Evolutionary conservation across 2,329 filamentous ascomycete genomes (phyloP), one percentile per base, ranked within the genome.

Genomic region (Hortaea werneckii): DNA sequence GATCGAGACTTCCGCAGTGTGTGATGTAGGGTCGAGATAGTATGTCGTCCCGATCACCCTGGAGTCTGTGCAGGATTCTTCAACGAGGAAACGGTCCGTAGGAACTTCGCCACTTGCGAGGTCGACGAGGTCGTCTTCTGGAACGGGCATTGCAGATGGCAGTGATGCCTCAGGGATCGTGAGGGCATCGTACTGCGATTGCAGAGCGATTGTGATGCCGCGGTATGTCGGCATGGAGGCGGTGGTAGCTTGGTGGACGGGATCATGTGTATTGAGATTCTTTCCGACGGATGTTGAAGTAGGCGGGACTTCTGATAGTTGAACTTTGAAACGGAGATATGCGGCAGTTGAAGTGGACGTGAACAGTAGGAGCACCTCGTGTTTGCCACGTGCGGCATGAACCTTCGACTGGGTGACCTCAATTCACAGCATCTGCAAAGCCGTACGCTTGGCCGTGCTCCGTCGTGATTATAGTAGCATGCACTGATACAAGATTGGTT

Each of bases 171-270:
- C 68, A 3, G 68, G 66, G 8, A 70, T 50, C 0, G 52, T 55
- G 29, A 59, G 53, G 13, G 67, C 60, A 46, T 67, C 67, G 54
- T 65, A 67, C 41, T 69, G 68, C 5, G 68, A 69, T 41, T 66
- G 60, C 5, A 72, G 58, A 11, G 58, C 54, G 34, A 72, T 49
- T 26, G 54, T 61, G 48, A 72, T 68, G 47, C 63, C 65, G 27
- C 64, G 63, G 44, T 54, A 55, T 6, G 50, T 56, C 8, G 62
- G 63, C 62, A 65, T 65, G 9, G 38, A 50, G 41, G 40, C 29
- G 40, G 3, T 39, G 37, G 37, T 39, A 26, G 2, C n/a, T n/a
- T n/a, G n/a, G n/a, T n/a, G n/a, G 20, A 20, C 20, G 20, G 32
- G 32, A 35, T n/a, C 32, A n/a, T 35, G 32, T n/a, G 32, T 4